These are phyloP conservation scores for Lotmaria passim DNA, from an alignment of 208 protist genomes.

Conservation along the genomic window DNA sequence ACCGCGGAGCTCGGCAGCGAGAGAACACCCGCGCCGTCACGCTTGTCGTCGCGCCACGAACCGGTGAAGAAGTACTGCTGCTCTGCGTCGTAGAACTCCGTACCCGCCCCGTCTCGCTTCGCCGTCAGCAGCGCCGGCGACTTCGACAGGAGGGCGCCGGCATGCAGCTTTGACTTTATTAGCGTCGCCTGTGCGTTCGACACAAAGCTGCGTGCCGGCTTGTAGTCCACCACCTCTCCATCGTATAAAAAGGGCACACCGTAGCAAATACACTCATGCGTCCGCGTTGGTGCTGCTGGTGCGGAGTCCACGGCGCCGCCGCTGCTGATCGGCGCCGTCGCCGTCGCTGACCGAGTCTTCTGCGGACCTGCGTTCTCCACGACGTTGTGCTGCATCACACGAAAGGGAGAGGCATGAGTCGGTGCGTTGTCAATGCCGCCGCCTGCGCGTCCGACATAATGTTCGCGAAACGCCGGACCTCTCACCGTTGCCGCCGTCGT, in stretches of 20 bases:
- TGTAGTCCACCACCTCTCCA: conserved; percentile 30
- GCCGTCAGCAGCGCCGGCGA: not conserved
- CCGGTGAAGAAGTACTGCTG: conserved; percentile 48
- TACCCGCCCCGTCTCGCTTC: conserved; percentile 36
- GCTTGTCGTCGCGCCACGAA: conserved; percentile 55
- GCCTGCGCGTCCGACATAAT: conserved; percentile 8
- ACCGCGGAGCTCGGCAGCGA: conserved; percentile 50
- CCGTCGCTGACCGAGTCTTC: too few species aligned
- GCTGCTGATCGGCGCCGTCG: conserved; percentile 1
- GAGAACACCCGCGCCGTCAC: conserved; percentile 50
- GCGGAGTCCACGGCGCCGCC: not conserved
- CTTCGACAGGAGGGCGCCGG: not conserved
- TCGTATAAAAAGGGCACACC: conserved; percentile 31
- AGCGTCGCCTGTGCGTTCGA: not conserved
- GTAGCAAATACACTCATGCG: conserved; percentile 17
- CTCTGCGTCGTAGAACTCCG: conserved; percentile 42
- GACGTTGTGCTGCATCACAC: not conserved
- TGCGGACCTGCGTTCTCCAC: not conserved
- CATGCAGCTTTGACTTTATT: not conserved
- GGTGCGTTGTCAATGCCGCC: not conserved
- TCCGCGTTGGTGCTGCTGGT: not conserved
- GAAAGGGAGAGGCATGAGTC: not conserved
- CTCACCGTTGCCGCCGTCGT: too few species aligned
- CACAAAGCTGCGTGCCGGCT: conserved; percentile 13
- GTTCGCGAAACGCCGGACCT: conserved; percentile 15